Evolutionary conservation across 2,329 filamentous ascomycete genomes (phyloP).

Genomic region (Ceratocystis cacaofunesta): DNA sequence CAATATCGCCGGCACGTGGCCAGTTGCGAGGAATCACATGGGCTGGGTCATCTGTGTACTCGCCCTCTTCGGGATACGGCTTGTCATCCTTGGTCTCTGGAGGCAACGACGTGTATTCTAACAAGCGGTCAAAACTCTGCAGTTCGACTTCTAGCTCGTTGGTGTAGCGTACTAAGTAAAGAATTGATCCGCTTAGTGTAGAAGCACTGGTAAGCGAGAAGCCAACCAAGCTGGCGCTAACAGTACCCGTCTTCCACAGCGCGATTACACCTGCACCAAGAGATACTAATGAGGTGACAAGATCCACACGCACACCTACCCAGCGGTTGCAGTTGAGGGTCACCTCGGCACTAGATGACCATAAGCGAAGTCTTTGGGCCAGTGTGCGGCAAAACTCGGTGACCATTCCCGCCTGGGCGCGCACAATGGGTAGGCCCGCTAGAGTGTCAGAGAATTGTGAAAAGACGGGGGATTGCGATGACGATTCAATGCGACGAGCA

Average conservation of each 20-base stretch:
- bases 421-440: constrained; percentile 29
- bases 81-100: constrained; percentile 25
- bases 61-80: constrained; percentile 20
- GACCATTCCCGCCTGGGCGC: constrained; percentile 30
- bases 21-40: constrained; percentile 23
- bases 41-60: constrained; percentile 21
- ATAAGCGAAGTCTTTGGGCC: constrained; percentile 27
- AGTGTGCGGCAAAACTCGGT: constrained; percentile 29
- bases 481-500: constrained; percentile 32
- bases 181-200: constrained; percentile 30
- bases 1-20: constrained; percentile 26
- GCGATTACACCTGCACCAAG: constrained; percentile 31
- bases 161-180: constrained; percentile 29
- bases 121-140: constrained; percentile 29
- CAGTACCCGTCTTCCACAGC: constrained; percentile 25
- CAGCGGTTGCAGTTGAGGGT: constrained; percentile 34
- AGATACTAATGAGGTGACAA: constrained; percentile 30
- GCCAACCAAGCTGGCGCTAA: constrained; percentile 32
- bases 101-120: constrained; percentile 26
- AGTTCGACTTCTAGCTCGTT: constrained; percentile 36
- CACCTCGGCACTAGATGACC: constrained; percentile 27
- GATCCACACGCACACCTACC: constrained; percentile 32
- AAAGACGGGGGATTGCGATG: constrained; percentile 34
- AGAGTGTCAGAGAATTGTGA: constrained; percentile 32
- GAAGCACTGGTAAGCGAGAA: constrained; percentile 35